Conservation (phyloP, 2,329 filamentous ascomycete species). For the Pseudogymnoascus sp. region DNA sequence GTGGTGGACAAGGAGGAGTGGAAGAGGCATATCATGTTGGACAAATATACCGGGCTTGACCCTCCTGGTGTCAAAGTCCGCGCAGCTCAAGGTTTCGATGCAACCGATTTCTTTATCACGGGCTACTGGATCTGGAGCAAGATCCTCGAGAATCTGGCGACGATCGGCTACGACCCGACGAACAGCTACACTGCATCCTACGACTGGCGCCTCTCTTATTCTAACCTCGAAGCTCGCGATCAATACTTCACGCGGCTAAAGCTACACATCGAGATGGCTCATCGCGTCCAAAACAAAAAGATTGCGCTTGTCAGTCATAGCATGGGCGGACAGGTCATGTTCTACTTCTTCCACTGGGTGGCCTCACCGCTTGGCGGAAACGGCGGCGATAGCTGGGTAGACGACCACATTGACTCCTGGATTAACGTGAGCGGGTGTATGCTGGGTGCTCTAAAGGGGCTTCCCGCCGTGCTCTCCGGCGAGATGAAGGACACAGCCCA, state of each 20-base stretch:
- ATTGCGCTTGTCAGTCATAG: slow-evolving; percentile 84
- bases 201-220: slow-evolving; percentile 89
- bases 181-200: slow-evolving; percentile 64
- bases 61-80: slow-evolving; percentile 83
- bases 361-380: slow-evolving; percentile 68
- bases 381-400: slow-evolving; percentile 83
- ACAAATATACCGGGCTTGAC: slow-evolving; percentile 83
- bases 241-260: slow-evolving; percentile 92
- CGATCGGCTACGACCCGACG: slow-evolving; percentile 87
- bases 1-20: slow-evolving; percentile 88
- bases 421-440: slow-evolving; percentile 98
- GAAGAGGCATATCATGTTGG: slow-evolving; percentile 96
- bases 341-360: slow-evolving; percentile 73
- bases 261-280: slow-evolving; percentile 77
- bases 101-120: slow-evolving; percentile 87
- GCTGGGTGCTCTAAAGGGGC: slow-evolving; percentile 85
- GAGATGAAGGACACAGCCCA: slow-evolving; percentile 99
- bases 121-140: slow-evolving; percentile 97
- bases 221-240: slow-evolving; percentile 81
- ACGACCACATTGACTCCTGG: slow-evolving; percentile 84
- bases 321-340: slow-evolving; percentile 93
- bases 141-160: slow-evolving; percentile 92
- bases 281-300: slow-evolving; percentile 66
- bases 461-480: slow-evolving; percentile 83
- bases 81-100: slow-evolving; percentile 93